These are phyloP conservation scores for Globisporangium nunn DNA, from an alignment of 352 stramenopile genomes.

Conservation along the genomic window DNA sequence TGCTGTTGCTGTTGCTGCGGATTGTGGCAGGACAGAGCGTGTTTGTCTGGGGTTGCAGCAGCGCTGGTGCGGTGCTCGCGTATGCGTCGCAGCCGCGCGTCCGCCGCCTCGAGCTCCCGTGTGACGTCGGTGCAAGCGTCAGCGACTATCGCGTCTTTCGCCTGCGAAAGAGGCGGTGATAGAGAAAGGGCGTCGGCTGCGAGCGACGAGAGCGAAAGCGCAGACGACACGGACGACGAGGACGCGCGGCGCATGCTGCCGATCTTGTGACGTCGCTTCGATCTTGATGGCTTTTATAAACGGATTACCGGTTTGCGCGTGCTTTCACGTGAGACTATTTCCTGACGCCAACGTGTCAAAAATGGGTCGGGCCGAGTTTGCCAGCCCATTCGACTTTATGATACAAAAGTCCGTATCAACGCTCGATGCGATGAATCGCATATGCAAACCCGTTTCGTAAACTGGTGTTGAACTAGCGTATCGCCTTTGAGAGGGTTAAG, in stretches of 20 bases:
- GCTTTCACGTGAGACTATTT: background rate
- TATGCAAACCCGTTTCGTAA: slow-evolving; percentile 1
- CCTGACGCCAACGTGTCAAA: background rate
- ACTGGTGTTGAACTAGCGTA: background rate
- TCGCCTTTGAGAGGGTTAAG: background rate
- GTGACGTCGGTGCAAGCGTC: slow-evolving; percentile 40
- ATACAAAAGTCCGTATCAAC: background rate
- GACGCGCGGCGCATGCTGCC: too few relatives aligned
- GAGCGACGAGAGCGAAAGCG: slow-evolving; percentile 18
- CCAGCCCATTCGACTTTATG: background rate
- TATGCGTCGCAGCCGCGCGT: slow-evolving; percentile 28
- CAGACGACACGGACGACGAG: background rate
- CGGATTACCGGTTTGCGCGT: too few relatives aligned
- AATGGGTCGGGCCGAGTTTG: background rate
- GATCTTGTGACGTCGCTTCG: background rate
- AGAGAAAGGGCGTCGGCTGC: background rate
- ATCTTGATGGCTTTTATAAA: too few relatives aligned
- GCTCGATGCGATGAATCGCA: too few relatives aligned
- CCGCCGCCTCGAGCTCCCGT: slow-evolving; percentile 29
- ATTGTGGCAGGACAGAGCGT: background rate
- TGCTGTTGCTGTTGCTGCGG: slow-evolving; percentile 17
- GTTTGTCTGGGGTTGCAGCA: background rate
- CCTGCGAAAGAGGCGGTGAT: too few relatives aligned
- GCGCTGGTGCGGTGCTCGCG: background rate
- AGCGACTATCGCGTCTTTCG: slow-evolving; percentile 6